These are phyloP conservation scores for Stropharia rugosoannulata DNA, from an alignment of 768 basidiomycete species.

Conservation along the genomic window DNA sequence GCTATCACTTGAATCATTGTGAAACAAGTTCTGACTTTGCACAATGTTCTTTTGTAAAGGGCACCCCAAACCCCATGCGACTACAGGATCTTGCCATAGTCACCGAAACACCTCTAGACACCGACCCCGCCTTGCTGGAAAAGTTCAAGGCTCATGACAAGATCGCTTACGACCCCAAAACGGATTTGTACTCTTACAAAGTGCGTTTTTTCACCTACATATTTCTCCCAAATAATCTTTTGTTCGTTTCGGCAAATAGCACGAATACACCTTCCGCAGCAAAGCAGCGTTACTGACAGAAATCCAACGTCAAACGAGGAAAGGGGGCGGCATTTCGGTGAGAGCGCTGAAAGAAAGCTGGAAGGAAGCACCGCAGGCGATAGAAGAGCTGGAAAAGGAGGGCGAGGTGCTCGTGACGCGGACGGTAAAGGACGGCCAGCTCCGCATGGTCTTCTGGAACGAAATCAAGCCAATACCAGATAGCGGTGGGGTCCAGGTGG, in stretches of 20 bases:
- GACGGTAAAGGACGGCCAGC: conserved; percentile 77
- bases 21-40: background rate
- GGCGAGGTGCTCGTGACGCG: conserved; percentile 89
- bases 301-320: conserved; percentile 81
- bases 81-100: conserved; percentile 85
- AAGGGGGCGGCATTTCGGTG: conserved; percentile 83
- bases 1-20: conserved; percentile 6
- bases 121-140: conserved; percentile 68
- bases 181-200: conserved; percentile 84
- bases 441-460: conserved; percentile 89
- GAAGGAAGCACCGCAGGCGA: conserved; percentile 81
- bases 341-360: conserved; percentile 87
- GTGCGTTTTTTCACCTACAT: conserved; percentile 37
- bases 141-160: conserved; percentile 82
- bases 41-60: conserved; percentile 29
- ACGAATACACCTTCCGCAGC: conserved; percentile 83
- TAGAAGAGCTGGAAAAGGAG: conserved; percentile 88
- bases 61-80: conserved; percentile 78
- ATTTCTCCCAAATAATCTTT: too few relatives aligned
- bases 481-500: conserved; percentile 66
- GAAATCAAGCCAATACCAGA: conserved; percentile 80
- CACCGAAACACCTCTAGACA: conserved; percentile 74
- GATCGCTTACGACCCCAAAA: conserved; percentile 78
- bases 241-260: conserved; percentile 38
- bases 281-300: conserved; percentile 83